These are phyloP conservation scores for Globisporangium echinulatum DNA, from an alignment of 352 stramenopile genomes.

Conservation along the genomic window DNA sequence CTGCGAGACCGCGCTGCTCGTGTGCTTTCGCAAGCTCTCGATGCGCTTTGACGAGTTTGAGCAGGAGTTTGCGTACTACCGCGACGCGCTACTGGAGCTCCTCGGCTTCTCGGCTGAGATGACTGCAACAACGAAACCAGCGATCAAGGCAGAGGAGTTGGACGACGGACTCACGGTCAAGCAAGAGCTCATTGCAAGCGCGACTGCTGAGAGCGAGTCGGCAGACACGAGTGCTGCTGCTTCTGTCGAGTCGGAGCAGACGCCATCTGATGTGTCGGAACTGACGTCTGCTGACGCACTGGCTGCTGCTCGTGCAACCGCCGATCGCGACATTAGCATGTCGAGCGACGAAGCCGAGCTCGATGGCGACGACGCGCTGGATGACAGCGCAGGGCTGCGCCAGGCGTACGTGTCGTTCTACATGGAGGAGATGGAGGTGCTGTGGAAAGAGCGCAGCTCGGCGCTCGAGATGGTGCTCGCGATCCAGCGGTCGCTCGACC, in stretches of 20 bases:
- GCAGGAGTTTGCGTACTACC: constrained; percentile 79
- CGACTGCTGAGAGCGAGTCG: constrained; percentile 1
- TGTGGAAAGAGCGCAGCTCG: constrained; percentile 79
- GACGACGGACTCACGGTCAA: constrained; percentile 31
- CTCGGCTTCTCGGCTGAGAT: constrained; percentile 14
- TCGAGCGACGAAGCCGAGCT: constrained; percentile 1
- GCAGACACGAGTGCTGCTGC: background rate
- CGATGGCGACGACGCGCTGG: constrained; percentile 10
- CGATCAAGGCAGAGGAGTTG: constrained; percentile 15
- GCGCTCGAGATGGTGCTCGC: constrained; percentile 71
- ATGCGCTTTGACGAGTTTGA: constrained; percentile 65
- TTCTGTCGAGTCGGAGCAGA: background rate
- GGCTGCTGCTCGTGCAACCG: too few relatives aligned
- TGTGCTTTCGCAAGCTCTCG: constrained; percentile 55
- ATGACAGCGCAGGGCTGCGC: constrained; percentile 46
- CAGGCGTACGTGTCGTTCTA: constrained; percentile 74
- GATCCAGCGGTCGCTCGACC: constrained; percentile 53
- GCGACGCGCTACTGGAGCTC: constrained; percentile 44
- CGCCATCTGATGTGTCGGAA: constrained; percentile 1
- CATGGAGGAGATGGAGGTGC: constrained; percentile 67
- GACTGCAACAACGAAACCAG: constrained; percentile 10
- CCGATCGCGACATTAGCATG: background rate
- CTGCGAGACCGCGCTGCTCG: constrained; percentile 65
- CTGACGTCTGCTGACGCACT: background rate
- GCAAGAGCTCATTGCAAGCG: constrained; percentile 31